A percentile compares a stretch with the other conserved stretches of the same genome.
Conservation (phyloP, 257 asterid genomes). For the Solanum boliviense region DNA sequence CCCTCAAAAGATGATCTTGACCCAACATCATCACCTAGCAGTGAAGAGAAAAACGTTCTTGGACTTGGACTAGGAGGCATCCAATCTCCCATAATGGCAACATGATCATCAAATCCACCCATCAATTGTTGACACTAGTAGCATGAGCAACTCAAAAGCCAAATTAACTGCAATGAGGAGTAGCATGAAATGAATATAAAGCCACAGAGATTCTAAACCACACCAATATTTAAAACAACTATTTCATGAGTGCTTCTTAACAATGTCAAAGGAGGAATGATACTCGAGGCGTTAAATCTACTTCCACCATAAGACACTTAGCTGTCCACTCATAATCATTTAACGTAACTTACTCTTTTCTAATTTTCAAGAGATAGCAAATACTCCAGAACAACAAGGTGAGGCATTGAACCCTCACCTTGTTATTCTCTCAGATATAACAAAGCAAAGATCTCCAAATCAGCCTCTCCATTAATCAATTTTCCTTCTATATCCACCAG, state of each 20-base stretch:
- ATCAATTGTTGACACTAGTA: constrained; percentile 7
- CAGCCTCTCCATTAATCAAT: background rate
- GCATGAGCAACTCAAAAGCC: constrained; percentile 1
- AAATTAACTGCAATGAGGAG: background rate
- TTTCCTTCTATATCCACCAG: background rate
- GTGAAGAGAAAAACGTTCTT: constrained; percentile 34
- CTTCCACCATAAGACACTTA: background rate
- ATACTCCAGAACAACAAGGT: background rate
- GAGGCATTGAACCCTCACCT: too few species aligned
- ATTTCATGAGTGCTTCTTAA: background rate
- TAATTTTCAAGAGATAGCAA: background rate
- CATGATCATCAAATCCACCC: constrained; percentile 68
- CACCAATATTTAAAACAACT: background rate
- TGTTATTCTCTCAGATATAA: background rate
- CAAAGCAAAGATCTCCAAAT: background rate
- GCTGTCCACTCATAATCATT: background rate
- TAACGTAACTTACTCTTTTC: background rate
- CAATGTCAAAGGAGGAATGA: background rate
- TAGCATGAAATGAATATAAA: background rate
- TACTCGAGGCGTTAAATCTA: background rate
- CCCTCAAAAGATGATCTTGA: constrained; percentile 17
- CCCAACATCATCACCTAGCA: constrained; percentile 27
- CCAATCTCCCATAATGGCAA: constrained; percentile 66
- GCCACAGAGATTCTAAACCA: constrained; percentile 1
- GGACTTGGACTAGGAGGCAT: constrained; percentile 53